These are phyloP conservation scores for Serendipita vermifera DNA, from an alignment of 768 basidiomycete genomes.

Conservation along the genomic window DNA sequence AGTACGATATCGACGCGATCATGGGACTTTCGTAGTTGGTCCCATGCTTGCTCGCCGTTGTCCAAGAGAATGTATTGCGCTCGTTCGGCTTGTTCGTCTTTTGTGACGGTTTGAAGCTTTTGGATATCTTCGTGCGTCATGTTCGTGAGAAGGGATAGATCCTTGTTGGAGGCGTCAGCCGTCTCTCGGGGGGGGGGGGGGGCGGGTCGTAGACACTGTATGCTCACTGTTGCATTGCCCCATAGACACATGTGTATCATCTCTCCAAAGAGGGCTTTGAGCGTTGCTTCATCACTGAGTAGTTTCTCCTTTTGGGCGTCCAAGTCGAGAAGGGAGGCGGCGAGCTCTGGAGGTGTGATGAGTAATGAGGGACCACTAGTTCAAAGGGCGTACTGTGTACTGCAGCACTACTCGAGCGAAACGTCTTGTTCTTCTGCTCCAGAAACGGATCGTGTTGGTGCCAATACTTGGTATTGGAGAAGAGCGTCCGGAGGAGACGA, in stretches of 20 bases:
- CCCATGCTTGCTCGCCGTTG: slow-evolving; percentile 67
- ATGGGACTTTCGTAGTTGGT: slow-evolving; percentile 37
- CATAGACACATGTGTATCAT: slow-evolving; percentile 88
- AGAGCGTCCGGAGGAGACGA: slow-evolving; percentile 63
- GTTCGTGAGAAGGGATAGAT: slow-evolving; percentile 82
- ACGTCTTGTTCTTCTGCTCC: slow-evolving; percentile 64
- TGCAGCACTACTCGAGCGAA: slow-evolving; percentile 61
- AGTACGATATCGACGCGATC: slow-evolving; percentile 72
- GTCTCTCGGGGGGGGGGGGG: no score
- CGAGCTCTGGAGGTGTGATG: slow-evolving; percentile 41
- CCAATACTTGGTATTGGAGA: slow-evolving; percentile 59
- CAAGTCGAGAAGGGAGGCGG: slow-evolving; percentile 56
- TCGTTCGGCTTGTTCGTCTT: slow-evolving; percentile 66
- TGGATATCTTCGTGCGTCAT: slow-evolving; percentile 72
- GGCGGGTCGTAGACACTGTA: no score
- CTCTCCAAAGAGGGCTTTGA: slow-evolving; percentile 58
- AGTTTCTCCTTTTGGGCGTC: slow-evolving; percentile 36
- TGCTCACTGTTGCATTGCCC: slow-evolving; percentile 85
- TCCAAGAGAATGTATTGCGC: slow-evolving; percentile 70
- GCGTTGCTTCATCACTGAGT: slow-evolving; percentile 36
- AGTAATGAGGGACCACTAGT: neutral
- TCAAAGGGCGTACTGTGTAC: slow-evolving; percentile 50
- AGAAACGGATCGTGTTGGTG: slow-evolving; percentile 70
- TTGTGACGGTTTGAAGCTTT: slow-evolving; percentile 67
- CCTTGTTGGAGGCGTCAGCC: slow-evolving; percentile 30